Evolutionary conservation across 768 basidiomycete species (phyloP), one percentile per base, ranked within the genome.

Genomic region (Rhodotorula paludigena): DNA sequence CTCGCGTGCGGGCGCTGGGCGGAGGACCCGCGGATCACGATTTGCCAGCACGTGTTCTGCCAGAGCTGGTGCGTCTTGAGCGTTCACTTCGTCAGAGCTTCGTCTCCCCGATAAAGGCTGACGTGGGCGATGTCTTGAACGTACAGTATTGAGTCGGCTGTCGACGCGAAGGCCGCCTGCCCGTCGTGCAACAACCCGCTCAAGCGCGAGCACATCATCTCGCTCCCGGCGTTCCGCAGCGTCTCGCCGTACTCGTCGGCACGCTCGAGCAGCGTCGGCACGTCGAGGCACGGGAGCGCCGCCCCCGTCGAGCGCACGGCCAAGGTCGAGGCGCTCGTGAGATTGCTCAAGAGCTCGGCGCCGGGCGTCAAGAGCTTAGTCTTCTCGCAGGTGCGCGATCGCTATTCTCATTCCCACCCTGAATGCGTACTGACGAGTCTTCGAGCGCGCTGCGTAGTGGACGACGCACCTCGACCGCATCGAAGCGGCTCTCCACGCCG

Each of bases 41-140:
- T 69, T 11, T 74, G 74, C 47, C 69, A 64, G 33, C 73, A 76
- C 52, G 20, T 71, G 33, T 74, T 69, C 56, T 74, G 74, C 60
- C 53, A 54, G 56, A 49, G 51, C 32, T 72, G 71, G 71, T 72
- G n/a, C 55, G 30, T n/a, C 10, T 9, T 23, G 30, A 10, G 7
- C 28, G 7, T 25, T 33, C n/a, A 12, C 35, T 21, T 30, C n/a
- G n/a, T n/a, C n/a, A n/a, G n/a, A n/a, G 41, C 45, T 2, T n/a
- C 8, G n/a, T 25, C 33, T 23, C 45, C 2, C 28, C 39, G 52
- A 53, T 28, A 25, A 5, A 15, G 6, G 28, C 28, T 33, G 6
- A 36, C 41, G 20, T 3, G 14, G n/a, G 14, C 32, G 45, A n/a
- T 18, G 18, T 20, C n/a, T 39, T 8, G 28, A 20, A 9, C 15